These are phyloP conservation scores for Domatiomyces globalis DNA, from an alignment of 2,329 filamentous ascomycete genomes.

Conservation along the genomic window DNA sequence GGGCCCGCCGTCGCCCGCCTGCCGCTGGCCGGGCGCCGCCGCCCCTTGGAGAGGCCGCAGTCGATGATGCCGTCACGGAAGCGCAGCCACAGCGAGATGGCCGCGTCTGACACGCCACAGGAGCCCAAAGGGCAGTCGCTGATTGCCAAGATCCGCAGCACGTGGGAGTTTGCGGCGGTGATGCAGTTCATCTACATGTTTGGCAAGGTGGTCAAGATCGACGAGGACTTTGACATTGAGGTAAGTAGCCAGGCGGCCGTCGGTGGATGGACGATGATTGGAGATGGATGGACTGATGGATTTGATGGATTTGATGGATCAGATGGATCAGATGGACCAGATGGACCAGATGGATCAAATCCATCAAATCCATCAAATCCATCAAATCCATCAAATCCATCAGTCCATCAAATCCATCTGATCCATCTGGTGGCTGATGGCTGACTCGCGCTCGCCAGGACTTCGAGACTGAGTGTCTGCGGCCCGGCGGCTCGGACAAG, in stretches of 20 bases:
- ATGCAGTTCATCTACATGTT: conserved; percentile 92
- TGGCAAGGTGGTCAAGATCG: conserved; percentile 75
- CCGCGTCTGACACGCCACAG: conserved; percentile 33
- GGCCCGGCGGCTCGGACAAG: conserved; percentile 54
- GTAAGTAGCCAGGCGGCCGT: conserved; percentile 37
- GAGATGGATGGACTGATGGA: not conserved
- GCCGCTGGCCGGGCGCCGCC: no score
- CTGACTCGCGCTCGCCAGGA: conserved; percentile 43
- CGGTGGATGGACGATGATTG: not conserved
- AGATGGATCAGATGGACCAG: no score
- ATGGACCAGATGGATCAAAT: no score
- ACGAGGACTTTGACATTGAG: conserved; percentile 78
- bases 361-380: no score
- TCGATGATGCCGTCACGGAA: conserved; percentile 32
- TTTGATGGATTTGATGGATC: conserved; percentile 3
- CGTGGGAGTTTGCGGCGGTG: conserved; percentile 91
- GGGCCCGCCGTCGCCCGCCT: no score
- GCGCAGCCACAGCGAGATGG: conserved; percentile 42
- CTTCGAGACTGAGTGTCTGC: conserved; percentile 76
- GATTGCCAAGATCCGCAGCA: conserved; percentile 61
- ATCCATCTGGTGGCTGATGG: conserved; percentile 3
- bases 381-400: no score
- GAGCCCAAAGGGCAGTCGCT: conserved; percentile 29
- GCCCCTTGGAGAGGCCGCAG: not conserved
- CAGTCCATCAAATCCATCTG: no score